These are phyloP conservation scores for Ephemerocybe angulata DNA, from an alignment of 768 basidiomycete genomes.

Conservation along the genomic window DNA sequence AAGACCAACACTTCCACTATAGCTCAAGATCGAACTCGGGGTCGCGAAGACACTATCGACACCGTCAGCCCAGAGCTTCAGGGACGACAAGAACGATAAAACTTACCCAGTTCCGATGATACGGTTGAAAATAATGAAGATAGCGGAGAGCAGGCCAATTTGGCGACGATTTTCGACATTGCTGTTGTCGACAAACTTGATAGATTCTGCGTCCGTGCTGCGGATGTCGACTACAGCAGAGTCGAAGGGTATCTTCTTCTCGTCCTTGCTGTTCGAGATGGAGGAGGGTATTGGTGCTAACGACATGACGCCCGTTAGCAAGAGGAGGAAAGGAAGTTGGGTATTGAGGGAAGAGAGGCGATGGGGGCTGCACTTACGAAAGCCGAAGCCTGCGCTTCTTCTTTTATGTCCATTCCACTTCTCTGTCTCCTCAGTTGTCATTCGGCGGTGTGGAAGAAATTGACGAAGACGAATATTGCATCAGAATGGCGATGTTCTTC, in stretches of 20 bases:
- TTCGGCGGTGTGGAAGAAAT: background rate
- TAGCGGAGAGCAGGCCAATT: slow-evolving; percentile 31
- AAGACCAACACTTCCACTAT: slow-evolving; percentile 40
- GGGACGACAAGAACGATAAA: background rate
- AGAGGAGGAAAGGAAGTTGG: background rate
- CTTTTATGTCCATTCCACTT: background rate
- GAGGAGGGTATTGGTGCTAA: background rate
- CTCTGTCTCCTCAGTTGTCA: background rate
- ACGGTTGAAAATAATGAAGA: slow-evolving; percentile 42
- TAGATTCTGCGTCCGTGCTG: slow-evolving; percentile 3
- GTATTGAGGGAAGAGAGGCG: background rate
- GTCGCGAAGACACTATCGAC: slow-evolving; percentile 34
- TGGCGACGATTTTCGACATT: slow-evolving; percentile 7
- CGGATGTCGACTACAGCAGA: background rate
- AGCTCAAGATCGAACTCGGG: slow-evolving; percentile 34
- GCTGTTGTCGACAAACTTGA: slow-evolving; percentile 1
- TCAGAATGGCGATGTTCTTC: slow-evolving; percentile 8
- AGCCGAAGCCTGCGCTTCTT: background rate
- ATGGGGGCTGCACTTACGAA: background rate
- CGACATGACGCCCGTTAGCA: background rate
- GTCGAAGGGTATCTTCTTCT: background rate
- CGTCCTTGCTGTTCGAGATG: background rate
- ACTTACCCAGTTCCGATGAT: slow-evolving; percentile 42
- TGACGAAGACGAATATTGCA: slow-evolving; percentile 1
- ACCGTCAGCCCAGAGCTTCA: background rate